phyloP scores from a whole-genome alignment of 2,329 filamentous ascomycete genomes.

The Cladobotryum protrusum region DNA sequence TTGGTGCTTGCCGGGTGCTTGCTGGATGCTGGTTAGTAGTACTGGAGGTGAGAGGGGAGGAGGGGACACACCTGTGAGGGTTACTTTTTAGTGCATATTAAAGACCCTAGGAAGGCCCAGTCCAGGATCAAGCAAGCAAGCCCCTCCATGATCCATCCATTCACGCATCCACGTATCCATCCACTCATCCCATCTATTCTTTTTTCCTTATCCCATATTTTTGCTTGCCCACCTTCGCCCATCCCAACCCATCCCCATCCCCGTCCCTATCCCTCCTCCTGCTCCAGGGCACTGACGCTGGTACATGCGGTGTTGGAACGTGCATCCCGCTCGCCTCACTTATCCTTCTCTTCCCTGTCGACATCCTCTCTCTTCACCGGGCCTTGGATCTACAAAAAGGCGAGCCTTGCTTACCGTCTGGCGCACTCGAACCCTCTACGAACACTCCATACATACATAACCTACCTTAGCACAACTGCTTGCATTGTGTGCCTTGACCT shows the following conservation, averaged over 20 bases:
- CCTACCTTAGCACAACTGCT: not conserved
- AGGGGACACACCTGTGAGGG: not conserved
- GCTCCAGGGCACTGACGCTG: too few species aligned
- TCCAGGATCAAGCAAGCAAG: not conserved
- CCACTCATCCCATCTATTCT: not conserved
- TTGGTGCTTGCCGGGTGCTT: too few species aligned
- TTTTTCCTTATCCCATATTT: too few species aligned
- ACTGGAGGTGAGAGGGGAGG: not conserved
- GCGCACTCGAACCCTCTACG: not conserved
- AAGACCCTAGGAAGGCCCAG: not conserved
- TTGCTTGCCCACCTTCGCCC: too few species aligned
- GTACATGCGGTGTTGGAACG: not conserved
- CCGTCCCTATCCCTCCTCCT: too few species aligned
- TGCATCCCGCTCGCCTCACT: not conserved
- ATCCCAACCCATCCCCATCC: too few species aligned
- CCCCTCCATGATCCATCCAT: conserved; percentile 9
- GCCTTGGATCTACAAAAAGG: not conserved
- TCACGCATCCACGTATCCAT: not conserved
- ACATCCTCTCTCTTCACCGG: not conserved
- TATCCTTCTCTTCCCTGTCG: not conserved
- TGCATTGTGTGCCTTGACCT: conserved; percentile 1
- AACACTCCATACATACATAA: not conserved
- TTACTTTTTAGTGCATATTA: conserved; percentile 1
- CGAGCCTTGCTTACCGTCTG: not conserved
- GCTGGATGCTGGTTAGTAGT: not conserved